Percentiles rank a stretch among this genome's conserved stretches.
phyloP scores from a whole-genome alignment of 2,329 filamentous ascomycete genomes.

The Dryadomyces quercus-mongolicae region DNA sequence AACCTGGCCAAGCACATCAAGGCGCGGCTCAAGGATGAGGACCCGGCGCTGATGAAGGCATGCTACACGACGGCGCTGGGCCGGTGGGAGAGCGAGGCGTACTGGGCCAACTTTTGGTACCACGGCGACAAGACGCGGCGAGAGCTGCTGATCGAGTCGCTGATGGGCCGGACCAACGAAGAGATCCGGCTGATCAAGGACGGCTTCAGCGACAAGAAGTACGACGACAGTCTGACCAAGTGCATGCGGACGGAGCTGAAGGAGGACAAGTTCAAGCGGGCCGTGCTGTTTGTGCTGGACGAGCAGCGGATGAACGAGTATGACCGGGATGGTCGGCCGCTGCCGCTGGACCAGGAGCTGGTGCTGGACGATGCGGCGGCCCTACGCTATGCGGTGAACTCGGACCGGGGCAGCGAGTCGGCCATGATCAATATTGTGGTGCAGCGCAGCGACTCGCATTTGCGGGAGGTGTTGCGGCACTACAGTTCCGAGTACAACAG shows the following conservation, averaged over 20 bases:
- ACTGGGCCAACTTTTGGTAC: constrained; percentile 98
- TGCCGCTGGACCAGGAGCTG: constrained; percentile 45
- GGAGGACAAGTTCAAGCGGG: constrained; percentile 90
- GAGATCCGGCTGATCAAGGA: constrained; percentile 82
- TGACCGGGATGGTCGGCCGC: constrained; percentile 47
- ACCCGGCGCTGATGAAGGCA: constrained; percentile 73
- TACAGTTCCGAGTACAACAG: constrained; percentile 63
- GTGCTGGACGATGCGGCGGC: constrained; percentile 62
- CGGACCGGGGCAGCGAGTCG: constrained; percentile 72
- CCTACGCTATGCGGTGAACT: constrained; percentile 54
- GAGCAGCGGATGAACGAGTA: constrained; percentile 73
- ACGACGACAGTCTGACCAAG: constrained; percentile 63
- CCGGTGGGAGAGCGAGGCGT: constrained; percentile 83
- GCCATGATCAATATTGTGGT: constrained; percentile 81
- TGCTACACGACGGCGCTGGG: constrained; percentile 85
- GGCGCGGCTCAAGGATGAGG: constrained; percentile 58
- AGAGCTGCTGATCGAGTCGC: constrained; percentile 81
- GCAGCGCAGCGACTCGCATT: constrained; percentile 65
- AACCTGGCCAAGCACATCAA: constrained; percentile 82
- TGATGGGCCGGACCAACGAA: constrained; percentile 83
- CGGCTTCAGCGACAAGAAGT: constrained; percentile 84
- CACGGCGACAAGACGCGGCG: constrained; percentile 74
- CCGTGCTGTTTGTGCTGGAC: constrained; percentile 73
- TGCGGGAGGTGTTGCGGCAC: constrained; percentile 63
- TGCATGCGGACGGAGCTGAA: constrained; percentile 92